phyloP scores from a whole-genome alignment of 1,284 basidiomycete species.

The Sporisorium iseilematis-ciliati region DNA sequence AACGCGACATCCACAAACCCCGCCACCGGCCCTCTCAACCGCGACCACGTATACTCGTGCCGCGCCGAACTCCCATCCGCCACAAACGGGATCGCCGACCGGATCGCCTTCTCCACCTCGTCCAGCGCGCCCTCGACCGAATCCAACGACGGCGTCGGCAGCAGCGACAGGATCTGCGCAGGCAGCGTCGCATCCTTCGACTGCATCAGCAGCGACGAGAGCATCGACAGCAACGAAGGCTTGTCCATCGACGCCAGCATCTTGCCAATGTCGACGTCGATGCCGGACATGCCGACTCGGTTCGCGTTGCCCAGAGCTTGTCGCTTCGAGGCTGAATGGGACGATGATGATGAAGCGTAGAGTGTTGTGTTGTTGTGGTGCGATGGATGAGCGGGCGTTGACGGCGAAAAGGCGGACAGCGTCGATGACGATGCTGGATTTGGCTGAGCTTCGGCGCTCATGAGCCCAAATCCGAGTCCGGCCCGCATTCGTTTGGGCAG shows the following conservation, averaged over 20 bases:
- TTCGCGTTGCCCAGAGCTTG: constrained; percentile 24
- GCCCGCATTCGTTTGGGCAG: constrained; percentile 56
- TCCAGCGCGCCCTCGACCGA: constrained; percentile 55
- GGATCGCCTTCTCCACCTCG: constrained; percentile 52
- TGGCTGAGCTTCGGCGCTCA: constrained; percentile 26
- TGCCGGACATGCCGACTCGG: constrained; percentile 45
- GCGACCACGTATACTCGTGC: constrained; percentile 62
- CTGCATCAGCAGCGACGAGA: constrained; percentile 53
- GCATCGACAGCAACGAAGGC: constrained; percentile 58
- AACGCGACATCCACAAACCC: constrained; percentile 55
- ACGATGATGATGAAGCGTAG: constrained; percentile 8
- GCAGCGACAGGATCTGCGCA: constrained; percentile 59
- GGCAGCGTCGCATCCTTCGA: constrained; percentile 48
- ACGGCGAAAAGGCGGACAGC: constrained; percentile 10
- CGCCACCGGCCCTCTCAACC: constrained; percentile 53
- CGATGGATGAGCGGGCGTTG: neutral
- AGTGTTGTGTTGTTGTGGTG: neutral
- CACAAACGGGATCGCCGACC: constrained; percentile 51
- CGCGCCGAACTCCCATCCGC: constrained; percentile 34
- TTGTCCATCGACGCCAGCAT: constrained; percentile 64
- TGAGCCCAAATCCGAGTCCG: constrained; percentile 48
- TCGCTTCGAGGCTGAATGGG: constrained; percentile 36
- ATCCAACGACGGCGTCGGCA: constrained; percentile 60
- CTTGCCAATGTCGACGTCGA: constrained; percentile 59
- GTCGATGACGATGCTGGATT: constrained; percentile 20